Evolutionary conservation across 805 yeast species (phyloP).

Genomic region (Ogataea neopini): DNA sequence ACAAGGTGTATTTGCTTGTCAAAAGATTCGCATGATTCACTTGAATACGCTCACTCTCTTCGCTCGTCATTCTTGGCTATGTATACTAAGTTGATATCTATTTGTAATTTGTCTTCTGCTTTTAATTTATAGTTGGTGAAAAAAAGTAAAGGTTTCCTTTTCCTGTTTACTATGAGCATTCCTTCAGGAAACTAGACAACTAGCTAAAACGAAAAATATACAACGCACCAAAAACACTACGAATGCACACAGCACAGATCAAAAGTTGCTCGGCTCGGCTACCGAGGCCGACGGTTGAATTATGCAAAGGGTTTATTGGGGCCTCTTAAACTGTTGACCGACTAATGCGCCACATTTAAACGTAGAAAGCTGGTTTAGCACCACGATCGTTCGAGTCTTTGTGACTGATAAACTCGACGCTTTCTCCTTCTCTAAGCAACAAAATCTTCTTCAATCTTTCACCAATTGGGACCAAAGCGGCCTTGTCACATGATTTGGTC

Average conservation of each 20-base stretch:
- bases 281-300: constrained; percentile 5
- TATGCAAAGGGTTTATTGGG: constrained; percentile 7
- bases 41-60: no score
- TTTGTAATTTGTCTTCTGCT: neutral
- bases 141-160: neutral
- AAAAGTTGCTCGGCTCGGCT: constrained; percentile 1
- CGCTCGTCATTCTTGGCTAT: no score
- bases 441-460: constrained; percentile 83
- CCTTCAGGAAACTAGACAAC: constrained; percentile 1
- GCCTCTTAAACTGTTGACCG: neutral
- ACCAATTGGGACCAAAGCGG: constrained; percentile 71
- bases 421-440: constrained; percentile 70
- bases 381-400: constrained; percentile 42
- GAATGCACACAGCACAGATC: constrained; percentile 8
- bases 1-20: no score
- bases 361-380: constrained; percentile 30
- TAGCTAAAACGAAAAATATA: constrained; percentile 7
- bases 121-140: neutral
- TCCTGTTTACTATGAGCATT: constrained; percentile 9
- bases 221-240: constrained; percentile 5
- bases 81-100: neutral
- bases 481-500: constrained; percentile 78
- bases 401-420: constrained; percentile 78
- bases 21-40: no score
- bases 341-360: constrained; percentile 5